Evolutionary conservation across 192 early-diverging fungal genomes (phyloP).

Genomic region (Rhizophagus clarus): DNA sequence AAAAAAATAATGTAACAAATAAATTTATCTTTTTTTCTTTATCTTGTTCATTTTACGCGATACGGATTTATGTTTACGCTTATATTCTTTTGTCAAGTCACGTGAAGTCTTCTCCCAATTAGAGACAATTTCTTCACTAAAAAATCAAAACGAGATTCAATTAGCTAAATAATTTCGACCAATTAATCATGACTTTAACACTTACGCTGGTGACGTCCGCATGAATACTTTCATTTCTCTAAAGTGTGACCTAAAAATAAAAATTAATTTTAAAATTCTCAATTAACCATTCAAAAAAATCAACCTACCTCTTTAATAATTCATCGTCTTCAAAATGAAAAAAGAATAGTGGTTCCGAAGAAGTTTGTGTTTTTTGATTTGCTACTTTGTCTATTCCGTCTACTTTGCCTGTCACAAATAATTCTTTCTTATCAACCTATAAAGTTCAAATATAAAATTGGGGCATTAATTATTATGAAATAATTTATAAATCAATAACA

Average conservation of each 20-base stretch:
- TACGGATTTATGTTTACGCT: conserved; percentile 64
- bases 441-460: neutral
- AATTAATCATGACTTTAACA: neutral
- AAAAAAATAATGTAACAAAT: too few species aligned
- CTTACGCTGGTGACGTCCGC: conserved; percentile 48
- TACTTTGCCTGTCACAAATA: neutral
- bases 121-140: conserved; percentile 56
- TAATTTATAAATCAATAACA: neutral
- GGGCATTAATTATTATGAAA: too few species aligned
- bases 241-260: conserved; percentile 18
- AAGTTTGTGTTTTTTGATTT: neutral
- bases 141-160: neutral
- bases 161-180: neutral
- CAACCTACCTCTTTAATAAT: conserved; percentile 13
- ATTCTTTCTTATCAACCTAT: neutral
- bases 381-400: neutral
- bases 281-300: neutral
- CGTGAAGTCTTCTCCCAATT: conserved; percentile 56
- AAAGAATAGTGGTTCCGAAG: conserved; percentile 24
- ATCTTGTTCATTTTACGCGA: conserved; percentile 35
- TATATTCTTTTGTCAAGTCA: conserved; percentile 65
- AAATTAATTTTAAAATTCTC: neutral
- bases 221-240: conserved; percentile 44
- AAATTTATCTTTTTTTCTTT: conserved; percentile 1
- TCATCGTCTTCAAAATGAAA: conserved; percentile 27